These are phyloP conservation scores for Erodium moschatum DNA, from an alignment of 441 rosid genomes.

Conservation along the genomic window DNA sequence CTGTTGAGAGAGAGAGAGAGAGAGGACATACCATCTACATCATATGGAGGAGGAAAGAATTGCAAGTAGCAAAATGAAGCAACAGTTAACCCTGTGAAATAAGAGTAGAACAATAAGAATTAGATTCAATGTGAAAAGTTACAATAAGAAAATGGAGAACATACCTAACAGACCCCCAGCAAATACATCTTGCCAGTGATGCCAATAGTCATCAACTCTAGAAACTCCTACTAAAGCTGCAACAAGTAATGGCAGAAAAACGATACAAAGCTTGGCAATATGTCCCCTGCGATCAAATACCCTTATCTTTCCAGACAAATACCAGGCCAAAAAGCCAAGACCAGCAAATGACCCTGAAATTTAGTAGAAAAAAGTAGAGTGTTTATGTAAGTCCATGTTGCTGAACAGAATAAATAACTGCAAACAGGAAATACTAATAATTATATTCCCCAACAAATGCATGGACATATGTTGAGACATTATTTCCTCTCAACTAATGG, in stretches of 20 bases:
- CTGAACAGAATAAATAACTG: neutral
- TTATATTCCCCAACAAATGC: neutral
- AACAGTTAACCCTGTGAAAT: conserved; percentile 46
- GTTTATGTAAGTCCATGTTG: neutral
- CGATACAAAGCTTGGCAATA: conserved; percentile 65
- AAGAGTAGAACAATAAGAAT: conserved; percentile 2
- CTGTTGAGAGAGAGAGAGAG: neutral
- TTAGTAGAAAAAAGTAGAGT: neutral
- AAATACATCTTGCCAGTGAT: conserved; percentile 94
- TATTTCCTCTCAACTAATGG: neutral
- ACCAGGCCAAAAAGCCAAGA: conserved; percentile 59
- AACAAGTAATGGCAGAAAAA: conserved; percentile 55
- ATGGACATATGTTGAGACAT: neutral
- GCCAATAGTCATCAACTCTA: conserved; percentile 95
- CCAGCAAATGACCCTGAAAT: conserved; percentile 76
- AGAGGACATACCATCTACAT: conserved; percentile 40
- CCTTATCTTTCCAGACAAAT: conserved; percentile 69
- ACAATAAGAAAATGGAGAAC: neutral
- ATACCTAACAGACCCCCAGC: conserved; percentile 82
- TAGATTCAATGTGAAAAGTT: neutral
- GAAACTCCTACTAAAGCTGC: conserved; percentile 77
- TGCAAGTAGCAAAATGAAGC: conserved; percentile 64
- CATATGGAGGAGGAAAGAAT: conserved; percentile 64
- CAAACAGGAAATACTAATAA: neutral
- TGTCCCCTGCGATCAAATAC: conserved; percentile 76